Evolutionary conservation across 163 green algal genomes (phyloP).

Genomic region (Scenedesmus sp.): DNA sequence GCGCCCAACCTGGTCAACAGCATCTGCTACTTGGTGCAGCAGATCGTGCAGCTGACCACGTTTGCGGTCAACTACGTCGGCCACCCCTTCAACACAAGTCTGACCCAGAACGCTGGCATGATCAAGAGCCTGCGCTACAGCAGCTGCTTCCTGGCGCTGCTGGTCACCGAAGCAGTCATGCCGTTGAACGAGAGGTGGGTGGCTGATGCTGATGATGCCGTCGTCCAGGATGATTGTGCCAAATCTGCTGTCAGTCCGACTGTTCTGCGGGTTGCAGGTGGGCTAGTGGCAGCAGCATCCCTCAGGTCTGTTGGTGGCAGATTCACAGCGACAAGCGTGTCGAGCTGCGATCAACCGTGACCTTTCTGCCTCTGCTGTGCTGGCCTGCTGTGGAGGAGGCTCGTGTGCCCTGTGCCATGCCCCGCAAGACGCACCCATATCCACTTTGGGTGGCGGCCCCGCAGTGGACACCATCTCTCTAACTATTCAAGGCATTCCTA

Average conservation of each 20-base stretch:
- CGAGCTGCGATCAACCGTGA: no score
- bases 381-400: background rate
- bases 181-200: slow-evolving; percentile 54
- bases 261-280: no score
- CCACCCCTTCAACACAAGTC: slow-evolving; percentile 92
- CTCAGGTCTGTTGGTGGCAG: no score
- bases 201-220: background rate
- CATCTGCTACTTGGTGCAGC: slow-evolving; percentile 94
- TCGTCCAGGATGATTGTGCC: background rate
- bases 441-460: no score
- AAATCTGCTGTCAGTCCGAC: no score
- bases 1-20: slow-evolving; percentile 99
- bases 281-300: no score
- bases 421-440: no score
- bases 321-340: no score
- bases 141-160: slow-evolving; percentile 36
- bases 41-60: slow-evolving; percentile 86
- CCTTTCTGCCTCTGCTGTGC: no score
- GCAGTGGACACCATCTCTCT: no score
- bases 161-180: slow-evolving; percentile 47
- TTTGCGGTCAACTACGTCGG: slow-evolving; percentile 99
- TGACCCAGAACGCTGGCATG: slow-evolving; percentile 84
- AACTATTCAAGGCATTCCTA: no score
- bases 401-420: no score
- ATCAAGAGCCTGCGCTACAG: slow-evolving; percentile 60